Base-by-base conservation (phyloP, 257 asterid species). In the Salvia hispanica region DNA sequence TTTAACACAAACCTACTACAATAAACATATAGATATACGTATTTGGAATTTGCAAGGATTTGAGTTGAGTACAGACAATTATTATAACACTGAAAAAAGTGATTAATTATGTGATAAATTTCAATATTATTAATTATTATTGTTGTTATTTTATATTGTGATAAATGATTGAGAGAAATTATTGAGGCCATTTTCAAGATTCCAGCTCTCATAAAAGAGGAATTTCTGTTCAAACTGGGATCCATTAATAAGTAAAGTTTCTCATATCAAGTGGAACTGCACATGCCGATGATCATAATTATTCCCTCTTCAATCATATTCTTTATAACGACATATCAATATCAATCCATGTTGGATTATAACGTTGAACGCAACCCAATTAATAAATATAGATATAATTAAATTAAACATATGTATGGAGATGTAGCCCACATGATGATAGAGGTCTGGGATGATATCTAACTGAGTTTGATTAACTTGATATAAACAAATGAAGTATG, bases 191-290 rank as follows among this genome's bases (percentile, higher is more conserved):
- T 46, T 42, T 31, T 34, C 66, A 16, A 55, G 18, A 64, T 64
- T 55, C 25, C 67, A 72, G 43, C 45, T 16, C 37, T 28, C 36
- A 4, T 50, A 40, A 5, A 47, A 25, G 3, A 18, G n/a, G 62
- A 40, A 70, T 54, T 39, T 50, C 14, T 1, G 31, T 25, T 25
- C 2, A 25, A 67, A 40, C 21, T 44, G n/a, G 28, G 8, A 61
- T 40, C 7, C 2, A 31, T 42, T 7, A 9, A 45, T 10, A 48
- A 21, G 18, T 16, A 42, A 50, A 7, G 39, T 15, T 57, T 58
- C 1, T n/a, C 51, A 9, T 43, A 43, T 52, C 47, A 36, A 61
- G 66, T 62, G 78, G 62, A 74, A 61, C 45, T 68, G 79, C 79
- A 74, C 79, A 74, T 55, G 71, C 46, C 68, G 39, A 28, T 53